Evolutionary conservation across 2,329 filamentous ascomycete species (phyloP), one percentile per base, ranked within the genome.

Genomic region (Curvularia sp.): DNA sequence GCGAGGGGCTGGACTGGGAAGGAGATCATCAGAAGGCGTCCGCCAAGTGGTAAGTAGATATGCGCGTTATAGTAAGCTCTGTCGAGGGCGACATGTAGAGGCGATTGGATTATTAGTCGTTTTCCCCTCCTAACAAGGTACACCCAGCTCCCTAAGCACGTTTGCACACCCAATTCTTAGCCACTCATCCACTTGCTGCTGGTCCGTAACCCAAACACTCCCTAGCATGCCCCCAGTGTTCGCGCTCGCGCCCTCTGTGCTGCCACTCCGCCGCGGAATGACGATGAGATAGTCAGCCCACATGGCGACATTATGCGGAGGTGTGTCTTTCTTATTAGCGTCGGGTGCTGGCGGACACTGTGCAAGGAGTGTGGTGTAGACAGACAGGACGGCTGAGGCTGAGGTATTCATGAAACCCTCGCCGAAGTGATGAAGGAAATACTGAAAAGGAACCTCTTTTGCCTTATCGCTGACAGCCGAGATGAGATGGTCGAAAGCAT

Each of bases 201-300:
- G 60, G 3, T 70, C 73, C 1, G 70, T 63, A 15, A 78, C 68
- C 74, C 77, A 80, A 3, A 81, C 66, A 49, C 77, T 75, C 0
- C 82, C 82, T 49, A 84, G 51, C 81, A 84, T 83, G 1, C 80
- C 81, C 0, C 76, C 74, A 0, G 81, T 74, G 61, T 83, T 83
- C 1, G 78, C 79, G 39, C 76, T 80, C 1, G 77, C 71, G 0
- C 75, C 78, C 9, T 74, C 65, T 15, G 77, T 70, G 0, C 69
- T 74, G 0, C 71, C 77, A 3, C 57, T 66, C 13, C 75, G 71
- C 23, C 82, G 72, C 3, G 82, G 82, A 23, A 84, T 75, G 2
- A 84, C 78, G n/a, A 84, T 64, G 21, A 84, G 77, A 73, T 79
- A 79, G 23, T 77, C 72, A 27, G 73, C 70, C 56, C 78, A 77